A percentile compares a stretch with the other conserved stretches of the same genome.
These are phyloP conservation scores for Ramaria rubella DNA, from an alignment of 768 basidiomycete species.

Conservation along the genomic window DNA sequence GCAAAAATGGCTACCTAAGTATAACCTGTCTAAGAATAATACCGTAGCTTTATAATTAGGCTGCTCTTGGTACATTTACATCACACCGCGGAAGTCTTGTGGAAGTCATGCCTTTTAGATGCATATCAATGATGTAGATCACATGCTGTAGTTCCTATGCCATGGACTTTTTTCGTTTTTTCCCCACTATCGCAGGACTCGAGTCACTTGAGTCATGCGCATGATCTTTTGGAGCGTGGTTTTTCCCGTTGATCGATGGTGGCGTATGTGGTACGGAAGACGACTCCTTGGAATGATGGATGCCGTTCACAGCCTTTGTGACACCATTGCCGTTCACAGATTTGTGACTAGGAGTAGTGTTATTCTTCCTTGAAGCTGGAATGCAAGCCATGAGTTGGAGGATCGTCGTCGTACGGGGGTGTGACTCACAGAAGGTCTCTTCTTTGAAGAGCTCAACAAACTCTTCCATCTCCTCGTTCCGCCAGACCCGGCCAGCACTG, in stretches of 20 bases:
- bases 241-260: conserved; percentile 1
- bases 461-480: conserved; percentile 48
- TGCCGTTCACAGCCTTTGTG: conserved; percentile 1
- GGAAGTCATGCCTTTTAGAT: no score
- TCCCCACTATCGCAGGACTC: conserved; percentile 1
- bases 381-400: background rate
- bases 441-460: conserved; percentile 61
- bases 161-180: conserved; percentile 11
- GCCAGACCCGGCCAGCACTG: conserved; percentile 30
- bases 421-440: conserved; percentile 28
- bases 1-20: background rate
- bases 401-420: background rate
- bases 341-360: background rate
- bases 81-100: no score
- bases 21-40: no score
- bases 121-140: background rate
- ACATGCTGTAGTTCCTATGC: background rate
- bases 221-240: background rate
- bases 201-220: background rate
- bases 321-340: conserved; percentile 6
- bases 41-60: no score
- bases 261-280: background rate
- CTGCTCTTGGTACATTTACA: no score
- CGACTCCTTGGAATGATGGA: background rate
- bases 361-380: background rate